Conservation (phyloP, 2,329 filamentous ascomycete species). For the Sclerotinia minor region DNA sequence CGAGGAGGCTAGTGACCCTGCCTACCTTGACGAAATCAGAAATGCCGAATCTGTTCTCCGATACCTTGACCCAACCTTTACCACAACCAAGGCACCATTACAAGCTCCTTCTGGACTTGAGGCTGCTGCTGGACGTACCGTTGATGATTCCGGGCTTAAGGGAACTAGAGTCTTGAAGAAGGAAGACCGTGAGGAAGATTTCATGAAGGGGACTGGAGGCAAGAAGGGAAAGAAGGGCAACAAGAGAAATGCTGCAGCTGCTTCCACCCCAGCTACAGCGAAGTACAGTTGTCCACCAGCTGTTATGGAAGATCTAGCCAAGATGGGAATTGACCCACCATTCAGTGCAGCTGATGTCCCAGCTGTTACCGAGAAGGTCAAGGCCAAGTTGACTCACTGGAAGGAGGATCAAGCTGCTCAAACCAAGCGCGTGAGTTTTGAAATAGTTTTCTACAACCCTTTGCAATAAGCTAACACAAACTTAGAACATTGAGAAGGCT, state of each 20-base stretch:
- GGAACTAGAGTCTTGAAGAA: conserved; percentile 82
- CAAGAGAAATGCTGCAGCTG: conserved; percentile 59
- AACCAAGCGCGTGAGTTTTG: conserved; percentile 76
- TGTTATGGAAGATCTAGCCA: conserved; percentile 85
- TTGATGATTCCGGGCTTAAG: conserved; percentile 82
- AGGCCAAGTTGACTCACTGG: conserved; percentile 88
- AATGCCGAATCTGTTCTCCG: conserved; percentile 83
- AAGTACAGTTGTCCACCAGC: conserved; percentile 88
- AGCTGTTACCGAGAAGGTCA: conserved; percentile 79
- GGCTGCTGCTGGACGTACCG: conserved; percentile 76
- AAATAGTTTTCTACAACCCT: neutral
- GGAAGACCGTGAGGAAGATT: conserved; percentile 89
- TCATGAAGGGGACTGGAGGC: conserved; percentile 69
- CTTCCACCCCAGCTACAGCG: conserved; percentile 44
- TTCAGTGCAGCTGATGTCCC: conserved; percentile 83
- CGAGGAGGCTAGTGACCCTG: conserved; percentile 78
- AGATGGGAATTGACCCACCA: conserved; percentile 83
- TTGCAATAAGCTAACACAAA: conserved; percentile 40
- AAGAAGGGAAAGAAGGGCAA: conserved; percentile 90
- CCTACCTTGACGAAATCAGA: conserved; percentile 90
- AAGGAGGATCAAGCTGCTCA: conserved; percentile 86
- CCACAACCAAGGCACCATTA: conserved; percentile 64
- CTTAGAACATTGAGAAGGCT: conserved; percentile 91
- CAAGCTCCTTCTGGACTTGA: conserved; percentile 70
- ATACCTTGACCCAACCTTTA: conserved; percentile 80